Base-by-base conservation (phyloP, 805 yeast species). In the Ogataea sp. region DNA sequence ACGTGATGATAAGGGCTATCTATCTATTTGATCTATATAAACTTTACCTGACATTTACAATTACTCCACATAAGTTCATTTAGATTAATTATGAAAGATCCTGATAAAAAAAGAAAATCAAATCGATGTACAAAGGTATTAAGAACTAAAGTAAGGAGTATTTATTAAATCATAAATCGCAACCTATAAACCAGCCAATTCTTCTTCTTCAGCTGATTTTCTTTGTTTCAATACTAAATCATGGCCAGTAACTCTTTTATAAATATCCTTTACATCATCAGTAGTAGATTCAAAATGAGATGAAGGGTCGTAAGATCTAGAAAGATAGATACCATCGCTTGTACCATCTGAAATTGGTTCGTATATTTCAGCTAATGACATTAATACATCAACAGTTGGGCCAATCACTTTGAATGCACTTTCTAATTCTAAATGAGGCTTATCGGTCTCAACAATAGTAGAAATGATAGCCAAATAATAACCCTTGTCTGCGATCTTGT, bases 231-330 rank as follows among this genome's bases (percentile, higher is more conserved):
- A 73, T 20, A 84, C 94, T 53, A 93, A 73, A 16, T 95, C 96
- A 60, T 86, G 84, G 37, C 97, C 97, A 26, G 84, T 84, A 47
- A 93, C 81, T 61, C 97, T 78, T 62, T 81, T 80, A 62, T 93
- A 93, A 39, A 93, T 73, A 61, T 90, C 96, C 64, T 87, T 88
- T 51, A 93, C 95, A 61, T 93, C 97, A 59, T 93, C 97, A 30
- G 98, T 93, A 52, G 95, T 84, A 32, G 89, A 68, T 64, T 93
- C 98, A 59, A 93, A 93, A 65, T 93, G 98, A 9, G 96, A 87
- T 9, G 95, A 73, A 1, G 97, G 83, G 59, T 93, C 98, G 59
- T 88, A 93, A 43, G 95, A 83, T 65, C 75, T 83, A 29, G 97
- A 87, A 42, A 93, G 71, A 63, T 65, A 93, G 37, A 93, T 78